Evolutionary conservation across 1,284 basidiomycete genomes (phyloP), one percentile per base, ranked within the genome.

Genomic region (Puccinia novopanici): DNA sequence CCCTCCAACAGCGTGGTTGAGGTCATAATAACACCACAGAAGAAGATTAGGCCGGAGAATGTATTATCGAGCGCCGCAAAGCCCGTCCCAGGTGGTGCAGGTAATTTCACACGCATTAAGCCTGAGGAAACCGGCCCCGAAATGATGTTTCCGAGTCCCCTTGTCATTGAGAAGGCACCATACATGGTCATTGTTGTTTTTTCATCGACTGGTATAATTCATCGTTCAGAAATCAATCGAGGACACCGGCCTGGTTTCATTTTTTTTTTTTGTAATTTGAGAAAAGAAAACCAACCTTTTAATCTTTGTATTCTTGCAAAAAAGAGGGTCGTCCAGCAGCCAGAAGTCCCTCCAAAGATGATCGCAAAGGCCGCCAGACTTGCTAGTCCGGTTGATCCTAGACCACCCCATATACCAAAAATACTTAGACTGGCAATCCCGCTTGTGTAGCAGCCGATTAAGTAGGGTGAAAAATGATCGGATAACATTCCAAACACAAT

Each of bases 81-180:
- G 57, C 73, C 73, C 19, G 73, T 63, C n/a, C 57, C 57, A 52
- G 45, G 30, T 17, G 73, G 73, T 37, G 59, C 59, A 48, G 73
- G 10, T 27, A 75, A 50, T 40, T 75, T 75, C 19, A 65, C 59
- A n/a, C 57, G 45, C 73, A 63, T 50, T 54, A 87, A 83, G 0
- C 84, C 83, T 0, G 87, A 86, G 10, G 87, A 86, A 59, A 88
- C 86, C 6, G 87, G 87, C 10, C 87, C 87, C 8, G 87, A 87
- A 3, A 88, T 82, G 42, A 88, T 85, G 75, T 87, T 88, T 0
- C 87, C 87, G 4, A 88, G 81, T 0, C 88, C 87, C 12, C 87
- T 84, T 0, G 86, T 85, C 50, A 87, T 83, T 27, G 86, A 83
- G 27, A 88, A 82, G 71, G 87, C 85, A 37, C 87, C 86, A 73